A percentile compares a stretch with the other conserved stretches of the same genome.
Evolutionary conservation across 305 asterid species (phyloP).

Genomic region (Caryopteris hybrid): DNA sequence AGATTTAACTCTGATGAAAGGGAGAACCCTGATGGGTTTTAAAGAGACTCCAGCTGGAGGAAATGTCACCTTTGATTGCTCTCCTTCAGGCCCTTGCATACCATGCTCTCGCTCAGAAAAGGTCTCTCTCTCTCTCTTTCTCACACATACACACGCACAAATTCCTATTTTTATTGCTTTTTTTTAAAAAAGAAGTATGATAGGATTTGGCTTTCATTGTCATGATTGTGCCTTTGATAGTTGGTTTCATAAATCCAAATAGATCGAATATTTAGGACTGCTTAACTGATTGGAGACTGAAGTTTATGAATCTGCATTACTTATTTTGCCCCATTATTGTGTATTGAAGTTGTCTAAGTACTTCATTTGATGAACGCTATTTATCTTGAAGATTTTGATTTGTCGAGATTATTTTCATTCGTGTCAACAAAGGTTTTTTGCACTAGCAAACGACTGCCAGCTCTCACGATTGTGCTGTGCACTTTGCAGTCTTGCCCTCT

Average conservation of each 20-base stretch:
- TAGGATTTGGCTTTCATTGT: not conserved
- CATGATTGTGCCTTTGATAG: constrained; percentile 8
- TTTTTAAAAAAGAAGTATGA: not conserved
- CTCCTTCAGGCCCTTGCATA: constrained; percentile 95
- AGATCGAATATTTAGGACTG: not conserved
- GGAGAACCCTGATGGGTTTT: constrained; percentile 59
- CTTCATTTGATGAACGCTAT: not conserved
- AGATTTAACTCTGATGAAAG: constrained; percentile 21
- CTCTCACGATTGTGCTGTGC: not conserved
- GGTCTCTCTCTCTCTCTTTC: constrained; percentile 32
- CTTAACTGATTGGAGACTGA: not conserved
- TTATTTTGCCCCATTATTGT: not conserved
- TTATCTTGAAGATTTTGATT: not conserved
- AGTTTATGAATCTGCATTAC: not conserved
- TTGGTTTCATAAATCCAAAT: not conserved
- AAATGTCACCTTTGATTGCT: constrained; percentile 77
- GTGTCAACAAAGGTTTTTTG: not conserved
- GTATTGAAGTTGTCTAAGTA: not conserved
- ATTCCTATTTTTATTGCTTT: not conserved
- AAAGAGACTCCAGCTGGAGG: constrained; percentile 85
- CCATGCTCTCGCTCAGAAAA: constrained; percentile 83
- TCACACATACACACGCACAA: not conserved
- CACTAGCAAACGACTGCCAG: not conserved
- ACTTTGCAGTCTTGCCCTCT: no score
- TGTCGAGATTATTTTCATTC: not conserved